Evolutionary conservation across 179 eudicot genomes (phyloP).

Genomic region (Beta lomatogona): DNA sequence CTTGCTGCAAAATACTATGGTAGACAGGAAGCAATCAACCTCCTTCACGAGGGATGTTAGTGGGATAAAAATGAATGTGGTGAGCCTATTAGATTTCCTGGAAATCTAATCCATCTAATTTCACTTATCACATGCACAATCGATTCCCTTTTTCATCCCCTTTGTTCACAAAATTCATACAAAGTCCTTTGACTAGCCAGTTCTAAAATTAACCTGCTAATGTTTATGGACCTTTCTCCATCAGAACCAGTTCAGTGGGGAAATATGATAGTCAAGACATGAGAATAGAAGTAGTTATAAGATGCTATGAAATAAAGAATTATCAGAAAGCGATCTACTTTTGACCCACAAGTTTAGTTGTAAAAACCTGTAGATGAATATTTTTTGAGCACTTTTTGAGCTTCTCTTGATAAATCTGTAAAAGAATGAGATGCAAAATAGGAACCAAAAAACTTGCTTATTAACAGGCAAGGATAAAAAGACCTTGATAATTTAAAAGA

Average conservation of each 20-base stretch:
- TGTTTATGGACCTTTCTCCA: neutral
- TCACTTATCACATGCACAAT: neutral
- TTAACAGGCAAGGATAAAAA: neutral
- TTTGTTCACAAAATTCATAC: neutral
- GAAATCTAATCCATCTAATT: neutral
- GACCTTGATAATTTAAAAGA: slow-evolving; percentile 1
- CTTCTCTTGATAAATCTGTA: slow-evolving; percentile 81
- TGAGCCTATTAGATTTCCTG: neutral
- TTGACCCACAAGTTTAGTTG: slow-evolving; percentile 8
- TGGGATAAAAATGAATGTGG: neutral
- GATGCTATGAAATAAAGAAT: neutral
- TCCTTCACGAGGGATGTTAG: neutral
- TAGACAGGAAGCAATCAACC: neutral
- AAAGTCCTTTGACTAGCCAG: neutral
- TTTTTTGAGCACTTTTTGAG: slow-evolving; percentile 81
- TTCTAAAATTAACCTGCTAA: neutral
- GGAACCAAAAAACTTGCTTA: neutral
- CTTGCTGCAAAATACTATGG: neutral
- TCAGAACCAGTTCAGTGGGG: neutral
- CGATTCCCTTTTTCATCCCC: neutral
- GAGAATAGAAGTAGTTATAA: neutral
- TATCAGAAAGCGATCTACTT: slow-evolving; percentile 12
- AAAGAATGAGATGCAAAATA: slow-evolving; percentile 3
- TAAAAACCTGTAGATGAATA: slow-evolving; percentile 68
- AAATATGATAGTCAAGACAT: neutral